phyloP scores from a whole-genome alignment of 805 yeast species.

The Candida railenensis region DNA sequence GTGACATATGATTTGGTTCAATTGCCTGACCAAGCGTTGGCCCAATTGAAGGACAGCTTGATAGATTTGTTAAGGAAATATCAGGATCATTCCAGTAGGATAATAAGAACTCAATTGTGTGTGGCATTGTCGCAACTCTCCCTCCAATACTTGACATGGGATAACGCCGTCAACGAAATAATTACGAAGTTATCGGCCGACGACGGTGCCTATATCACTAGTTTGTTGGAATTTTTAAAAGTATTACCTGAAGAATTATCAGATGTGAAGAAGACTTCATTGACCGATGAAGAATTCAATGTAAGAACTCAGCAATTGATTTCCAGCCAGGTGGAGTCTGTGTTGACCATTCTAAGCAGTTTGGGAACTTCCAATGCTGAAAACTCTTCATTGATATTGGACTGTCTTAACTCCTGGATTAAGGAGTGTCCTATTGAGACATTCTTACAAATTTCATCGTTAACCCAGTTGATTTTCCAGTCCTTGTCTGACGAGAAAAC shows the following conservation, averaged over 20 bases:
- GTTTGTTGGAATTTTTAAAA: conserved; percentile 75
- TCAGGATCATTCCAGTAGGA: conserved; percentile 32
- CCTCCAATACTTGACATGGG: conserved; percentile 76
- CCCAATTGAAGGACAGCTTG: conserved; percentile 66
- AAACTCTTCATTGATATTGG: conserved; percentile 48
- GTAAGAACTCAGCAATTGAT: conserved; percentile 63
- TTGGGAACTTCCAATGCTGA: conserved; percentile 23
- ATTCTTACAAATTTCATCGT: conserved; percentile 60
- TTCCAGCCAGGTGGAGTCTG: conserved; percentile 62
- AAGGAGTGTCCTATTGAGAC: conserved; percentile 76
- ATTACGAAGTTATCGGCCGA: conserved; percentile 43
- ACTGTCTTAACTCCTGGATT: conserved; percentile 88
- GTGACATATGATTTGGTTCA: conserved; percentile 81
- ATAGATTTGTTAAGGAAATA: conserved; percentile 56
- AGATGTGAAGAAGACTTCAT: conserved; percentile 72
- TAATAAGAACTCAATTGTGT: conserved; percentile 80
- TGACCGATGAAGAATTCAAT: conserved; percentile 79
- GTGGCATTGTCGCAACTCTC: conserved; percentile 81
- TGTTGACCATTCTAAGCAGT: conserved; percentile 60
- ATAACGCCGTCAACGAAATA: conserved; percentile 66
- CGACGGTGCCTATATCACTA: conserved; percentile 35
- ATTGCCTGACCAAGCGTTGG: conserved; percentile 57
- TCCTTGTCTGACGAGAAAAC: conserved; percentile 59
- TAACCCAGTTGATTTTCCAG: conserved; percentile 67
- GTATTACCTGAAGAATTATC: conserved; percentile 89